Percentiles rank a stretch among this genome's conserved stretches.
These are phyloP conservation scores for Polytrichum commune DNA, from an alignment of 225 moss, liverwort and hornwort species.

Conservation along the genomic window DNA sequence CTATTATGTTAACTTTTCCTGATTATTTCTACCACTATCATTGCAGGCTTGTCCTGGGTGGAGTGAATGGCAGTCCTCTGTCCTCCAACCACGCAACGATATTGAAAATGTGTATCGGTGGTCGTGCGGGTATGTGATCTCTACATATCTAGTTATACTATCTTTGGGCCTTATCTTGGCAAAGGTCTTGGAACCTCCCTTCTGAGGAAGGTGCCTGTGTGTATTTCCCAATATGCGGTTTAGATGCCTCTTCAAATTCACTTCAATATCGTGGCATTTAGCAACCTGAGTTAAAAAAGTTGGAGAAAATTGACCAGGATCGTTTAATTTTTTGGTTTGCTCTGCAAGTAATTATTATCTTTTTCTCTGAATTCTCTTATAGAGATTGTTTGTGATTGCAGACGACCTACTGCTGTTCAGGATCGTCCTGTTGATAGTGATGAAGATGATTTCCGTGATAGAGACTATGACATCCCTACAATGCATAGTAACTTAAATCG, in stretches of 20 bases:
- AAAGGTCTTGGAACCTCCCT: too few relatives aligned
- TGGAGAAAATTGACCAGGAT: too few relatives aligned
- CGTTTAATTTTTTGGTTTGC: too few relatives aligned
- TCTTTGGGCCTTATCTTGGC: too few relatives aligned
- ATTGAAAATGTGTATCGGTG: slow-evolving; percentile 86
- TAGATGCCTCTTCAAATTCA: too few relatives aligned
- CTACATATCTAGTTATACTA: background rate
- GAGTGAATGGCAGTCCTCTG: slow-evolving; percentile 77
- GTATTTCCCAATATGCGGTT: too few relatives aligned
- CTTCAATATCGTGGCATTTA: too few relatives aligned
- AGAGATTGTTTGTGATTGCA: slow-evolving; percentile 23
- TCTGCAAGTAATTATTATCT: background rate
- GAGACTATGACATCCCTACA: slow-evolving; percentile 93
- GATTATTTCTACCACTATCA: background rate
- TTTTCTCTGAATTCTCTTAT: background rate
- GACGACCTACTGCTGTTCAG: slow-evolving; percentile 85
- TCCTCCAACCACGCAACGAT: slow-evolving; percentile 73
- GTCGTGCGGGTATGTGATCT: slow-evolving; percentile 76
- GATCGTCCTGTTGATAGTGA: slow-evolving; percentile 85
- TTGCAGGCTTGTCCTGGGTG: slow-evolving; percentile 73
- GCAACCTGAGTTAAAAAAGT: too few relatives aligned
- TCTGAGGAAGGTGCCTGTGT: too few relatives aligned
- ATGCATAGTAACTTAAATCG: slow-evolving; percentile 89
- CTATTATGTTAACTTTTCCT: background rate
- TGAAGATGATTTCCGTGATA: slow-evolving; percentile 83